A percentile compares a stretch with the other conserved stretches of the same genome.
These are phyloP conservation scores for Barbarea vulgaris DNA, from an alignment of 345 rosid genomes.

Conservation along the genomic window DNA sequence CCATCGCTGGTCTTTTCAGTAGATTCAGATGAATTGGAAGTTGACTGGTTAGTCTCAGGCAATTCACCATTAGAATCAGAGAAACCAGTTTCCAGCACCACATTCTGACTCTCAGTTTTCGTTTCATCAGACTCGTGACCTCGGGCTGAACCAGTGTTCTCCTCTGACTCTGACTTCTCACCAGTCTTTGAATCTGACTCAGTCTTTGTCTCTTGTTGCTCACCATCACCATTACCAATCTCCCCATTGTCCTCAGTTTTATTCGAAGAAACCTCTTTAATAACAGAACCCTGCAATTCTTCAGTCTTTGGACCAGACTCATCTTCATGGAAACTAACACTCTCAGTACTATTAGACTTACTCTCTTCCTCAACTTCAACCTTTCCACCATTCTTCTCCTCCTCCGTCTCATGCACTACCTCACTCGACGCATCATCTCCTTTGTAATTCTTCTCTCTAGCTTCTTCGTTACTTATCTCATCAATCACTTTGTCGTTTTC, in stretches of 20 bases:
- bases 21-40: slow-evolving; percentile 44
- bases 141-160: slow-evolving; percentile 31
- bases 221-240: slow-evolving; percentile 35
- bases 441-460: slow-evolving; percentile 76
- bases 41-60: slow-evolving; percentile 44
- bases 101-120: slow-evolving; percentile 35
- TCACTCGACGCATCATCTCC: slow-evolving; percentile 89
- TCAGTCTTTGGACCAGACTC: slow-evolving; percentile 45
- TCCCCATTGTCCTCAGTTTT: slow-evolving; percentile 23
- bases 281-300: slow-evolving; percentile 31
- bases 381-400: slow-evolving; percentile 14
- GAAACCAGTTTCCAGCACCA: slow-evolving; percentile 42
- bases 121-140: slow-evolving; percentile 29
- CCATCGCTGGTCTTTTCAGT: slow-evolving; percentile 14
- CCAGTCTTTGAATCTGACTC: slow-evolving; percentile 27
- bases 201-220: slow-evolving; percentile 34
- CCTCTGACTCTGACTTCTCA: slow-evolving; percentile 28
- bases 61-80: slow-evolving; percentile 50
- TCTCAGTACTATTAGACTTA: slow-evolving; percentile 36
- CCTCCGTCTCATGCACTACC: slow-evolving; percentile 56
- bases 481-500: slow-evolving; percentile 10
- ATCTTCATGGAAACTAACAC: slow-evolving; percentile 37
- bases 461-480: slow-evolving; percentile 48
- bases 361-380: slow-evolving; percentile 40
- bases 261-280: slow-evolving; percentile 33